Percentiles rank a stretch among this genome's conserved stretches.
Conservation (phyloP, 768 basidiomycete species). For the Suillus spraguei region DNA sequence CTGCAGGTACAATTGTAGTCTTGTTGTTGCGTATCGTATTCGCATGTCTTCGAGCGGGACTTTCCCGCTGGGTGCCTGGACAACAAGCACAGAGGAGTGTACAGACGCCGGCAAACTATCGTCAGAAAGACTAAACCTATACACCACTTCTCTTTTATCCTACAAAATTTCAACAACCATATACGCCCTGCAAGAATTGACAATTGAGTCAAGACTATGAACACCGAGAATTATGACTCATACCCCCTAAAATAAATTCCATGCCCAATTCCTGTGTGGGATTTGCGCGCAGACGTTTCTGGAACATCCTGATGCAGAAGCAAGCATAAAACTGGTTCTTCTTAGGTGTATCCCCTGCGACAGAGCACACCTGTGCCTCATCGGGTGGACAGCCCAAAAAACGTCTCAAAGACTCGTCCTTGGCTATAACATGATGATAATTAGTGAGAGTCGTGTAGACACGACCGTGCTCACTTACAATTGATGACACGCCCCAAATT, state of each 20-base stretch:
- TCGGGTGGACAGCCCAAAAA: not conserved
- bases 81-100: not conserved
- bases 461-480: not conserved
- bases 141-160: too few relatives aligned
- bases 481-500: not conserved
- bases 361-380: not conserved
- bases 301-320: not conserved
- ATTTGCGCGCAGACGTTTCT: not conserved
- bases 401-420: not conserved
- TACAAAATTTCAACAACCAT: not conserved
- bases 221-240: not conserved
- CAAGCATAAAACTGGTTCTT: not conserved
- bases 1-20: too few relatives aligned
- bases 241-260: not conserved
- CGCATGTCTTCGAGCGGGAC: not conserved
- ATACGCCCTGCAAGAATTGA: not conserved
- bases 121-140: not conserved
- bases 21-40: too few relatives aligned
- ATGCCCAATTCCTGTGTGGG: not conserved
- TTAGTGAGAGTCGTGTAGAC: not conserved
- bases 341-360: not conserved
- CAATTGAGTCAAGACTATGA: too few relatives aligned
- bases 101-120: not conserved
- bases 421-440: not conserved
- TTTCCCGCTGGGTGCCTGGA: not conserved